These are phyloP conservation scores for Candida anutae DNA, from an alignment of 1,139 yeast genomes.

Conservation along the genomic window DNA sequence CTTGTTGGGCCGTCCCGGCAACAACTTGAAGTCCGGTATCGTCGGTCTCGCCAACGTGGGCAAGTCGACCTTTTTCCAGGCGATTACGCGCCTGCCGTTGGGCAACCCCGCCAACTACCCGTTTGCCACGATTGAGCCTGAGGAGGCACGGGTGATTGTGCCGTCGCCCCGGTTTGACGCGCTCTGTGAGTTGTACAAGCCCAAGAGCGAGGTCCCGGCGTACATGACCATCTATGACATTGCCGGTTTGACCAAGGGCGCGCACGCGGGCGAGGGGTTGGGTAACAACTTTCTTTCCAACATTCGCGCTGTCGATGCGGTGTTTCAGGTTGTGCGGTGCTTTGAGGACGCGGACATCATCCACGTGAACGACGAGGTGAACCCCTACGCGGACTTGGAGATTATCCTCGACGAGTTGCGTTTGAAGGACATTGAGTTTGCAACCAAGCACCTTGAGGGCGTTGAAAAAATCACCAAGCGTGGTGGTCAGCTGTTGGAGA, in stretches of 20 bases:
- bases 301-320: constrained; percentile 96
- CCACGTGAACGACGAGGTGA: constrained; percentile 96
- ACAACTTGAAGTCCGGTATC: constrained; percentile 91
- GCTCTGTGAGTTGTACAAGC: constrained; percentile 66
- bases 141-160: constrained; percentile 95
- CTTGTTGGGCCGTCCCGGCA: constrained; percentile 96
- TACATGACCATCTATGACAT: constrained; percentile 90
- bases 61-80: constrained; percentile 86
- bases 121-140: constrained; percentile 97
- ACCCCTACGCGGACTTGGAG: constrained; percentile 92
- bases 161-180: constrained; percentile 88
- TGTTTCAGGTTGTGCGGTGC: constrained; percentile 96
- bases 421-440: constrained; percentile 94
- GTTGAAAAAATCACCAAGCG: constrained; percentile 81
- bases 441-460: constrained; percentile 81
- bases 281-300: constrained; percentile 97
- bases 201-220: constrained; percentile 87
- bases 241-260: constrained; percentile 98
- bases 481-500: constrained; percentile 95
- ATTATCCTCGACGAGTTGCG: constrained; percentile 89
- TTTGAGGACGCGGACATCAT: constrained; percentile 97
- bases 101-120: constrained; percentile 99
- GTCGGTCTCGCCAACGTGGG: constrained; percentile 97
- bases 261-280: constrained; percentile 94
- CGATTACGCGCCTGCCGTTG: constrained; percentile 80